Percentiles rank a stretch among this genome's conserved stretches.
Evolutionary conservation across 805 yeast species (phyloP).

Genomic region (Nakazawaea molendinolei): DNA sequence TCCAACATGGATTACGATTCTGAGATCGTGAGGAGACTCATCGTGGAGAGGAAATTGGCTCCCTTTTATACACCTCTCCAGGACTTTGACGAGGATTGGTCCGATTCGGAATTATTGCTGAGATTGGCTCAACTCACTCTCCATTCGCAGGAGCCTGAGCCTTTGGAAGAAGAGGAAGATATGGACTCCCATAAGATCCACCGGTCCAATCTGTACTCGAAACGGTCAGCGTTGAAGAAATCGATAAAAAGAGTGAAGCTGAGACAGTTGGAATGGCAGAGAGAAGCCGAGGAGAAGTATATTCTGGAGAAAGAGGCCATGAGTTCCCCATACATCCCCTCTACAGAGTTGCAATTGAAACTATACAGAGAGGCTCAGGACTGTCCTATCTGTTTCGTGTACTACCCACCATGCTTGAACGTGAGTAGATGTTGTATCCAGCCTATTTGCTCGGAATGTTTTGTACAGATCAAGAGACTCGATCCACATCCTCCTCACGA

Average conservation of each 20-base stretch:
- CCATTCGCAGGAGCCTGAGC: constrained; percentile 43
- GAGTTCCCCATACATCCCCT: constrained; percentile 27
- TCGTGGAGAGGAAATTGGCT: constrained; percentile 65
- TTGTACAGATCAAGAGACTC: constrained; percentile 86
- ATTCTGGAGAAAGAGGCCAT: constrained; percentile 22
- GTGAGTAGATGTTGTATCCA: constrained; percentile 84
- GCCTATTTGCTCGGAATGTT: constrained; percentile 93
- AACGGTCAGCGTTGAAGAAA: constrained; percentile 43
- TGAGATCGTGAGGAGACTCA: constrained; percentile 62
- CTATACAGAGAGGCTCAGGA: constrained; percentile 69
- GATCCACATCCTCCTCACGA: constrained; percentile 95
- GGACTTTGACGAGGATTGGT: constrained; percentile 69
- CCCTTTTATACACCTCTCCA: constrained; percentile 90
- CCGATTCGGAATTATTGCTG: constrained; percentile 57
- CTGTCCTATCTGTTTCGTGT: constrained; percentile 92
- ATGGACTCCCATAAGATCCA: constrained; percentile 53
- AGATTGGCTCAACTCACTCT: constrained; percentile 44
- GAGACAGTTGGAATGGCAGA: constrained; percentile 30
- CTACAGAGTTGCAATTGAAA: constrained; percentile 41
- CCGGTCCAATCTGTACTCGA: constrained; percentile 36
- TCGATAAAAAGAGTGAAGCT: constrained; percentile 32
- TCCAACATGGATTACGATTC: constrained; percentile 71
- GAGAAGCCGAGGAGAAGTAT: constrained; percentile 26
- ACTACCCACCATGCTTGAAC: constrained; percentile 74
- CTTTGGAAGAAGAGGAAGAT: constrained; percentile 54